Base-by-base conservation (phyloP, 2,329 filamentous ascomycete genomes). In the Calonectria leucothoes region DNA sequence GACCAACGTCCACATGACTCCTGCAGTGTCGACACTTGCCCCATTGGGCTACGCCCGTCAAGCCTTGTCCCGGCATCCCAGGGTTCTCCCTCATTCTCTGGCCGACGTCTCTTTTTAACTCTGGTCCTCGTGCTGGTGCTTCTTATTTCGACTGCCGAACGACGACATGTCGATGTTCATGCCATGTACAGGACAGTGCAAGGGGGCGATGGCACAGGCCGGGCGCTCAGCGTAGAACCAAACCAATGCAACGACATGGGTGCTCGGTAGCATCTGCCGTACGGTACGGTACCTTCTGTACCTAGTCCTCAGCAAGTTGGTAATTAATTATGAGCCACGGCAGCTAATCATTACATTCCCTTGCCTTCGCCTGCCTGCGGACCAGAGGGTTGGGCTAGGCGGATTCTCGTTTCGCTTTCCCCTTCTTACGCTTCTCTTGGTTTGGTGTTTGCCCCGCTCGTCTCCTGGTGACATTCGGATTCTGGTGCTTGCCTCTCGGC, bases 11-110 rank as follows among this genome's bases (percentile, higher is more conserved):
- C 71, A 55, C 76, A 75, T 79, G 77, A 80, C 74, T 76, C 73
- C 65, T 73, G 65, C 69, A 67, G 52, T 77, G 78, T 80, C 78
- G 77, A 78, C 78, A 80, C 78, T 79, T 77, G 76, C 76, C 74
- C 63, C 29, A 64, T 67, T 42, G 11, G 48, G 55, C 20, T 42
- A 59, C 55, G 55, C 55, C 55, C 55, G 35, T 35, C 64, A 23
- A 45, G 33, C 51, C 57, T 29, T 42, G 42, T 35, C 51, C 51
- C 31, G 31, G 33, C 27, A 65, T 59, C 42, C 68, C 31, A 72
- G 70, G 70, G 70, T 68, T 57, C 37, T 68, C 66, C 52, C 31
- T 31, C 48, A 42, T 45, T 51, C 51, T 52, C 31, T 52, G 55
- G 31, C 55, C 55, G 55, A 59, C 55, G 55, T 59, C 55, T 59